Conservation (phyloP, 768 basidiomycete species). For the Pisolithus microcarpus region DNA sequence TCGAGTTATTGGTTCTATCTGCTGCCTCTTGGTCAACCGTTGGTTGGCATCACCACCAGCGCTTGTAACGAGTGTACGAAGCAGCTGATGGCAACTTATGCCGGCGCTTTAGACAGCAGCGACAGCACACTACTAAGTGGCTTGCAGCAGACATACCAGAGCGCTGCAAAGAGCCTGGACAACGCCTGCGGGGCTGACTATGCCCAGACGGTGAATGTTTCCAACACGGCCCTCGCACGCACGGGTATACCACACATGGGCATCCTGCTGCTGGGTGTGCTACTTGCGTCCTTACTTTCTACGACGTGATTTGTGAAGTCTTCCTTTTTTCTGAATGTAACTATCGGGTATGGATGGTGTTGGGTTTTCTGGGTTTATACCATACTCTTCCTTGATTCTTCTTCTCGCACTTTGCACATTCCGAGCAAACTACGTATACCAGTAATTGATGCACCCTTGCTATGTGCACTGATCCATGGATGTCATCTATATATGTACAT, state of each 20-base stretch:
- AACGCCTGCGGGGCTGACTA: slow-evolving; percentile 47
- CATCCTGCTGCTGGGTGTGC: slow-evolving; percentile 2
- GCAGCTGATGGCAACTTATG: slow-evolving; percentile 50
- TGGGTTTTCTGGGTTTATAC: too few species aligned
- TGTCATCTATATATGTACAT: too few species aligned
- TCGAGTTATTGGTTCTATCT: slow-evolving; percentile 69
- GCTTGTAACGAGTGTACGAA: slow-evolving; percentile 63
- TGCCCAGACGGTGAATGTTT: slow-evolving; percentile 20
- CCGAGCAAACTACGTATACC: too few species aligned
- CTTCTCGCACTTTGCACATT: too few species aligned
- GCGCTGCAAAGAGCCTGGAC: slow-evolving; percentile 40
- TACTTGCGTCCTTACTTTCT: slow-evolving; percentile 2
- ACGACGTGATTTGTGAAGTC: not conserved
- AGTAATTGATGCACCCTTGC: too few species aligned
- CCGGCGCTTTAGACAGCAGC: slow-evolving; percentile 32
- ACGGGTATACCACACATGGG: slow-evolving; percentile 7
- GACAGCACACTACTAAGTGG: slow-evolving; percentile 28
- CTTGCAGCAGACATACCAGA: slow-evolving; percentile 42
- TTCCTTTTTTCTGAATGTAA: not conserved
- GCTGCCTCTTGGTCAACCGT: slow-evolving; percentile 50
- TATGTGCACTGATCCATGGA: too few species aligned
- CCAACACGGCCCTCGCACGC: slow-evolving; percentile 11
- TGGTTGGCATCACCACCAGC: slow-evolving; percentile 44
- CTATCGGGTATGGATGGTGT: not conserved
- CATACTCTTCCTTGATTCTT: too few species aligned